Evolutionary conservation across 2,329 filamentous ascomycete species (phyloP), one percentile per base, ranked within the genome.

Genomic region (Ceratocystis colombiana): DNA sequence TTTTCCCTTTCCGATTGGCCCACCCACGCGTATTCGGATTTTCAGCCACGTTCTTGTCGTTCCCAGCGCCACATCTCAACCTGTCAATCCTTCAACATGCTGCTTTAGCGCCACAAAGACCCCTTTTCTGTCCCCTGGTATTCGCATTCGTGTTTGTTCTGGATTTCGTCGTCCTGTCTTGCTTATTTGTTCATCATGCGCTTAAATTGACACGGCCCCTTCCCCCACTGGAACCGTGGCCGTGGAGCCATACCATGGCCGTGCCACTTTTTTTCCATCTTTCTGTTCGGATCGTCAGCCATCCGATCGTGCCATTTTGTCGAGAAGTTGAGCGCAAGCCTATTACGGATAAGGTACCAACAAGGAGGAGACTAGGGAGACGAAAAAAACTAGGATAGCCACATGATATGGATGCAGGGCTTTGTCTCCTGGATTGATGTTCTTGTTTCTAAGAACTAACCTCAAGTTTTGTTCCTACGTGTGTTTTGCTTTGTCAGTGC

Each of bases 91-190:
- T 37, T 12, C 48, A 53, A 10, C 46, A 5, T 48, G 12, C 33
- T 17, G 22, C 25, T 15, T 8, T 2, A 8, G 48, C 50, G 25
- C 50, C 44, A 53, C 62, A 50, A 25, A 41, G 10, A 12, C 37
- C 37, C 37, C 37, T 41, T 41, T 57, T 6, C 17, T 68, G 57
- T 50, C 17, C 59, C 61, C 37, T 5, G 66, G 37, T 61, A 37
- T 37, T 62, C 67, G 48, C 50, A 66, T 62, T 68, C 64, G 67
- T 48, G 64, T 57, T 65, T 48, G 46, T 48, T 48, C 20, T 48
- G 20, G 46, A 22, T 28, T 28, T 15, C 8, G 20, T 53, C 48
- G 22, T 53, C 48, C 48, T 53, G 5, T 25, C 48, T 5, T 53
- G 20, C 22, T 28, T 53, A 53, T 48, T 20, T 48, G 46, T 48